Conservation (phyloP, 2,329 filamentous ascomycete genomes). For the Pseudogymnoascus sp. region DNA sequence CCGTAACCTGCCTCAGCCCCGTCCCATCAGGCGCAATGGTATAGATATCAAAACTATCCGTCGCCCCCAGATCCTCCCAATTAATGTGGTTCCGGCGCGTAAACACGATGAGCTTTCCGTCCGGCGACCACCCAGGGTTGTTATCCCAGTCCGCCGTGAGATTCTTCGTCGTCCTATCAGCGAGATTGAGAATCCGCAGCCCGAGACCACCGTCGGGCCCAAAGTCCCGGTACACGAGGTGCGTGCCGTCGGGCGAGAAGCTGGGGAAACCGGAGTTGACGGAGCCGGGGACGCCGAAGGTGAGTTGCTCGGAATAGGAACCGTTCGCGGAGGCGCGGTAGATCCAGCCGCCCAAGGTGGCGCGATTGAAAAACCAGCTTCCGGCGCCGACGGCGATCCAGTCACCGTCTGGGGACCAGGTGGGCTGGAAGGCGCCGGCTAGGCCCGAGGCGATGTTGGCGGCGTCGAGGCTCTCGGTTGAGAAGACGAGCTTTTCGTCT, state of each 20-base stretch:
- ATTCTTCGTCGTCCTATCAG: constrained; percentile 19
- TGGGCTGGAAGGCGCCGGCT: constrained; percentile 33
- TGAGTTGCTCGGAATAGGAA: constrained; percentile 26
- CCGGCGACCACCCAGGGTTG: constrained; percentile 32
- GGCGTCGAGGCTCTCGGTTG: constrained; percentile 17
- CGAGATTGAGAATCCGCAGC: constrained; percentile 28
- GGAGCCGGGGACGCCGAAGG: constrained; percentile 21
- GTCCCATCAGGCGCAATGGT: constrained; percentile 35
- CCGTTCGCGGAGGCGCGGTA: constrained; percentile 16
- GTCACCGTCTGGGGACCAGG: constrained; percentile 31
- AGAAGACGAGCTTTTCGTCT: constrained; percentile 20
- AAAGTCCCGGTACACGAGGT: constrained; percentile 31
- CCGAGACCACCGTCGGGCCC: constrained; percentile 22
- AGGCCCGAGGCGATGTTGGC: constrained; percentile 22
- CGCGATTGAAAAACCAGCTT: constrained; percentile 32
- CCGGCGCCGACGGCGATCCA: constrained; percentile 34
- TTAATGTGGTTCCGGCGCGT: constrained; percentile 28
- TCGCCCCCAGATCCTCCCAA: constrained; percentile 7
- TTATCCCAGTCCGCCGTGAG: constrained; percentile 34
- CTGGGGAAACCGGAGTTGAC: constrained; percentile 34
- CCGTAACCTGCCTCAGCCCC: constrained; percentile 28
- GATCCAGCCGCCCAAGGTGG: constrained; percentile 14
- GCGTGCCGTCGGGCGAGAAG: constrained; percentile 30
- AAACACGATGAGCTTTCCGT: constrained; percentile 33
- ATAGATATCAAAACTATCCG: constrained; percentile 28